Conservation (phyloP, 169 alveolate species). For the Plasmodium cynomolgi region DNA sequence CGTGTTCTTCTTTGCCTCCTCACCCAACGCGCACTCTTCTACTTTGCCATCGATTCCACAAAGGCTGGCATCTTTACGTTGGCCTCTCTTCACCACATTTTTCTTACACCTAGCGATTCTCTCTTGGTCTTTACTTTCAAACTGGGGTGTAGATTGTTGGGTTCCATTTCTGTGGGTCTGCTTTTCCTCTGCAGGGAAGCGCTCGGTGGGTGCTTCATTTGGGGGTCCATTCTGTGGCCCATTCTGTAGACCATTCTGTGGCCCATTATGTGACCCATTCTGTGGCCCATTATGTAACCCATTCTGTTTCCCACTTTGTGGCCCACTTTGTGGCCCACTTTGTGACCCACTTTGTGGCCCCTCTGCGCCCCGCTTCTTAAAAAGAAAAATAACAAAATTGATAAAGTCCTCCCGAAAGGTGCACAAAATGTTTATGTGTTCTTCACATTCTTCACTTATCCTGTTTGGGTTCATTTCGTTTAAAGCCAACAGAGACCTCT, state of each 20-base stretch:
- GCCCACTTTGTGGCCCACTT: background rate
- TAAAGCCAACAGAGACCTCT: slow-evolving; percentile 16
- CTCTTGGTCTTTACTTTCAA: background rate
- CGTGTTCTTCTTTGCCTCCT: background rate
- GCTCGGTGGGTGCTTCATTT: background rate
- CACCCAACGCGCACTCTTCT: background rate
- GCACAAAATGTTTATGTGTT: slow-evolving; percentile 17
- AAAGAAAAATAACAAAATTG: slow-evolving; percentile 35
- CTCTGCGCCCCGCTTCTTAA: background rate
- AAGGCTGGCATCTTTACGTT: background rate
- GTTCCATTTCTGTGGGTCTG: background rate
- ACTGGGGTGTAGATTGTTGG: background rate
- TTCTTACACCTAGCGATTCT: background rate
- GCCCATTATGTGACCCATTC: background rate
- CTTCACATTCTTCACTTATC: slow-evolving; percentile 44
- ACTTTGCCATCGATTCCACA: background rate
- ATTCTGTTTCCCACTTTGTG: no score
- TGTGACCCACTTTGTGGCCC: no score
- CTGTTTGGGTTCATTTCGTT: slow-evolving; percentile 9
- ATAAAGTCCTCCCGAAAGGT: slow-evolving; percentile 38
- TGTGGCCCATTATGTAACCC: background rate
- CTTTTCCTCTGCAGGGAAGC: background rate
- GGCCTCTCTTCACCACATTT: background rate
- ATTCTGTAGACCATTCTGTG: background rate
- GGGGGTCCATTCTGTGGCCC: background rate